Conservation (phyloP, 2,329 filamentous ascomycete species). For the Lithohypha guttulata region DNA sequence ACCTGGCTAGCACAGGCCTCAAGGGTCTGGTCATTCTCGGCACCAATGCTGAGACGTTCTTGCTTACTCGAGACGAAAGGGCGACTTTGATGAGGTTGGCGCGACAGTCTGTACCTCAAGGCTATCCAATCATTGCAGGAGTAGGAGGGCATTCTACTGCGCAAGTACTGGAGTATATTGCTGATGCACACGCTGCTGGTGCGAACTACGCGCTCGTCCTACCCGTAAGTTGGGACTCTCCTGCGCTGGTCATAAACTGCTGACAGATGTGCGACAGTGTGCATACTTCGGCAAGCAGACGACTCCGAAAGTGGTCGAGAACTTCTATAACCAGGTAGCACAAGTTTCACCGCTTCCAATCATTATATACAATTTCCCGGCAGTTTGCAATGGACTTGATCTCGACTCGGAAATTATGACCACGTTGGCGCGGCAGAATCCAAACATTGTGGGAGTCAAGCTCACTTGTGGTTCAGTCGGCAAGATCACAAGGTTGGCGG, state of each 20-base stretch:
- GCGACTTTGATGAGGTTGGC: conserved; percentile 47
- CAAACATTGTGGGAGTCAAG: conserved; percentile 54
- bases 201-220: conserved; percentile 53
- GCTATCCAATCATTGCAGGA: conserved; percentile 52
- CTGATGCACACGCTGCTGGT: conserved; percentile 49
- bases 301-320: conserved; percentile 44
- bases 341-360: conserved; percentile 44
- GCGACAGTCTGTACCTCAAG: conserved; percentile 41
- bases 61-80: conserved; percentile 50
- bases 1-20: conserved; percentile 41
- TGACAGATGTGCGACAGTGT: neutral
- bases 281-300: conserved; percentile 57
- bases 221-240: conserved; percentile 32
- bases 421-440: conserved; percentile 39
- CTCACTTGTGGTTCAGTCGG: conserved; percentile 54
- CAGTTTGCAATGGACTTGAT: conserved; percentile 57
- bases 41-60: conserved; percentile 47
- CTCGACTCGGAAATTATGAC: conserved; percentile 54
- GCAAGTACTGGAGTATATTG: conserved; percentile 50
- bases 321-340: conserved; percentile 51
- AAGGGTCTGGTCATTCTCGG: conserved; percentile 45
- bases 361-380: conserved; percentile 59
- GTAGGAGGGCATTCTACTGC: conserved; percentile 54
- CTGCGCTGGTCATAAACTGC: neutral
- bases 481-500: conserved; percentile 48